These are phyloP conservation scores for Zygoascus biomembranicola DNA, from an alignment of 805 yeast genomes.

Conservation along the genomic window DNA sequence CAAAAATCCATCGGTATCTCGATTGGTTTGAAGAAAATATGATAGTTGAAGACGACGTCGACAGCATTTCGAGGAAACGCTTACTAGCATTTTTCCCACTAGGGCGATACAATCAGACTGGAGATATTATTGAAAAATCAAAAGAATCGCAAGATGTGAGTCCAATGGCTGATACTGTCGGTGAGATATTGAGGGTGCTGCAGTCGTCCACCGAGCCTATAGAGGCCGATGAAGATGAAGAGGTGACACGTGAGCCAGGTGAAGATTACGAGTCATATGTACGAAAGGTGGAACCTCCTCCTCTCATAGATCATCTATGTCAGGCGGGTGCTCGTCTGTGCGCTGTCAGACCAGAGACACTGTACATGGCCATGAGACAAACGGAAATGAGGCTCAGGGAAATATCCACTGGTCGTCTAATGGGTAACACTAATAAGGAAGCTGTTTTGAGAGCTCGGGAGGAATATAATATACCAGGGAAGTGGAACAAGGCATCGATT, in stretches of 20 bases:
- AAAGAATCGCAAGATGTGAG: not conserved
- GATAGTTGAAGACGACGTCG: slow-evolving; percentile 1
- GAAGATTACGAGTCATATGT: slow-evolving; percentile 3
- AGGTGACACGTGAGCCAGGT: not conserved
- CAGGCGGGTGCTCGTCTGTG: slow-evolving; percentile 9
- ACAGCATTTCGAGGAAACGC: slow-evolving; percentile 6
- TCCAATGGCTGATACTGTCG: slow-evolving; percentile 8
- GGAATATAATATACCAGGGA: not conserved
- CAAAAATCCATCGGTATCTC: slow-evolving; percentile 39
- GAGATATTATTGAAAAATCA: not conserved
- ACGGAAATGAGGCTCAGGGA: not conserved
- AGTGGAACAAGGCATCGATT: not conserved
- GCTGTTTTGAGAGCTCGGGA: not conserved
- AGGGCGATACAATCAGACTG: slow-evolving; percentile 6
- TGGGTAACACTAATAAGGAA: not conserved
- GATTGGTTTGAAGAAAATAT: slow-evolving; percentile 38
- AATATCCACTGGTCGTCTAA: not conserved
- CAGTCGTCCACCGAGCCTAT: slow-evolving; percentile 3
- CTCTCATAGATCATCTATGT: slow-evolving; percentile 3
- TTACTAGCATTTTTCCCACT: slow-evolving; percentile 20
- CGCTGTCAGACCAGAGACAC: slow-evolving; percentile 3
- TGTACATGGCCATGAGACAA: not conserved
- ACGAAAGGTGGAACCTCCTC: slow-evolving; percentile 2
- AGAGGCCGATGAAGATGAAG: not conserved
- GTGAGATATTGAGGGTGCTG: slow-evolving; percentile 7